Base-by-base conservation (phyloP, 768 basidiomycete species). In the Naganishia antarctica region DNA sequence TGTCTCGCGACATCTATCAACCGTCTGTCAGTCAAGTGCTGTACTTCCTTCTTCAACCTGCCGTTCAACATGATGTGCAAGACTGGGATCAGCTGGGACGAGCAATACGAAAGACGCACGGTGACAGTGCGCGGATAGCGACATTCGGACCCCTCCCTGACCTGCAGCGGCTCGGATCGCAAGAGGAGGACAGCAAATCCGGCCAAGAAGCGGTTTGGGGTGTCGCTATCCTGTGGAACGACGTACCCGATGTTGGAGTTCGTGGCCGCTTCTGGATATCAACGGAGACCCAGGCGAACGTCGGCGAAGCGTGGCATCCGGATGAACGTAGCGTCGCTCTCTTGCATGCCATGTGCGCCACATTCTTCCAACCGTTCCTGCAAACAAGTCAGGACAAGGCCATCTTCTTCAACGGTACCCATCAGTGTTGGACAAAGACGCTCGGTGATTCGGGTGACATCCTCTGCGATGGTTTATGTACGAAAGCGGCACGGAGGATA, bases 251-350 rank as follows among this genome's bases (percentile, higher is more conserved):
- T 4, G n/a, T 6, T n/a, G 13, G 37, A 16, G 15, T 41, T 1
- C 53, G 53, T 2, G 32, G 53, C n/a, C 53, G 53, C 13, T 57
- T 57, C 16, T 57, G 53, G 53, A 57, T 57, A n/a, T 57, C 53
- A 4, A 57, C 18, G 13, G 53, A 57, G 25, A 23, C n/a, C 4
- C 47, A 49, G 21, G 23, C 37, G 12, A 23, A 37, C 3, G 11
- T 13, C 23, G 29, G 13, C 7, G 3, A 12, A 49, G 1, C 50
- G 23, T 40, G 34, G 32, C 32, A 57, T 21, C 21, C 53, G 21
- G 34, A 37, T 21, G 37, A 41, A 9, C 53, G 26, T 21, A 57
- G 53, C 23, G 23, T 40, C 5, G 32, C 11, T 8, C n/a, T 57
- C 53, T 12, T 57, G 15, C 53, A 40, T 4, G 40, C 53, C 16